Evolutionary conservation across 306 rosid genomes (phyloP).

Genomic region (Vigna unguiculata): DNA sequence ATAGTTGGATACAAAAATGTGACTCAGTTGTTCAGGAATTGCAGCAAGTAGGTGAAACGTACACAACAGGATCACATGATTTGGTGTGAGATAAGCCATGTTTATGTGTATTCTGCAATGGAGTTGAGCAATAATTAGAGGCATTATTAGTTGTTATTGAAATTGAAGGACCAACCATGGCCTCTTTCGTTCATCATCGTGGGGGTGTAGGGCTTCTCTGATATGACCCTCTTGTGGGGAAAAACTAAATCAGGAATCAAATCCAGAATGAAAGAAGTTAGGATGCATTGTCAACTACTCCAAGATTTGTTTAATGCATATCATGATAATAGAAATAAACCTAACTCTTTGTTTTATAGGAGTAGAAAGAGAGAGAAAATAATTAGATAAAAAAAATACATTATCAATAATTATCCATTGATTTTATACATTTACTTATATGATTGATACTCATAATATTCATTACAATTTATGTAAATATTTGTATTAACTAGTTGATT

Average conservation of each 20-base stretch:
- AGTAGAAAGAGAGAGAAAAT: too few species aligned
- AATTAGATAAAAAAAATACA: too few species aligned
- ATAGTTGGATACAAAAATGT: conserved; percentile 15
- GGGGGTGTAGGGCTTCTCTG: too few species aligned
- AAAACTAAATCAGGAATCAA: background rate
- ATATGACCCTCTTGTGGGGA: background rate
- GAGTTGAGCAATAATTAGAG: conserved; percentile 6
- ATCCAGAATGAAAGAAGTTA: background rate
- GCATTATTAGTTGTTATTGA: conserved; percentile 42
- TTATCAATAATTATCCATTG: too few species aligned
- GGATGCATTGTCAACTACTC: background rate
- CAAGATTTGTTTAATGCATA: background rate
- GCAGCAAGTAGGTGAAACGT: conserved; percentile 41
- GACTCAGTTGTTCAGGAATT: background rate
- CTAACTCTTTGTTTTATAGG: too few species aligned
- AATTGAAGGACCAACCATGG: background rate
- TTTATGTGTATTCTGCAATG: background rate
- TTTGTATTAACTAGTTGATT: too few species aligned
- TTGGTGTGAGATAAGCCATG: conserved; percentile 40
- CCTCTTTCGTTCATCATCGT: too few species aligned
- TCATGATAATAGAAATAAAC: background rate
- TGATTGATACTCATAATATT: too few species aligned
- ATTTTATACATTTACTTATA: too few species aligned
- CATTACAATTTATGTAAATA: too few species aligned
- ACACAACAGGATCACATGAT: conserved; percentile 43